Evolutionary conservation across 1,284 basidiomycete genomes (phyloP), one percentile per base, ranked within the genome.

Genomic region (Fistulina hepatica): DNA sequence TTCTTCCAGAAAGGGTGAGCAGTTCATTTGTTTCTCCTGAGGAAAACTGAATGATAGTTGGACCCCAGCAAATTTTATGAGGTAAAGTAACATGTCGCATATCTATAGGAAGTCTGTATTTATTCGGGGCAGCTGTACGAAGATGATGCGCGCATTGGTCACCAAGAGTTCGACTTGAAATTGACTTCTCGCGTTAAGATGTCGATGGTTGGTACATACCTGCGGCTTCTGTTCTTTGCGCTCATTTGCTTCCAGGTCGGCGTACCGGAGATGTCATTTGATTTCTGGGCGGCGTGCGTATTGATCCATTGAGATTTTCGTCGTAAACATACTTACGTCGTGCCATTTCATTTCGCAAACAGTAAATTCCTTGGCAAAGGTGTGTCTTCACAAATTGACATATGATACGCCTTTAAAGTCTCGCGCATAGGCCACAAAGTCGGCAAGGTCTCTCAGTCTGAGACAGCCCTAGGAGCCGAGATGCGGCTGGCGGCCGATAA

Each of bases 1-100:
- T 98, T 98, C 69, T 98, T 98, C 64, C 94, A 98, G 59, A 97
- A 89, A 79, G 77, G 91, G 90, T 76, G 65, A 61, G 56, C 63
- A n/a, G 56, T 43, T 51, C 15, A 39, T 24, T 33, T 23, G 32
- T 20, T n/a, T 40, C 41, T 17, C 11, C 4, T 33, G 30, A 31
- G 27, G 16, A 9, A 38, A 36, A 38, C 17, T 10, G 6, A 28
- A 32, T 24, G n/a, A n/a, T n/a, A n/a, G n/a, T 34, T 13, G 24
- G 11, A 22, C 26, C 13, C 15, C 39, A 81, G 79, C 32, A 81
- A 81, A 61, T 81, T 82, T 49, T 63, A 76, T 26, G 78, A 81
- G 64, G 75, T 76, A 51, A n/a, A 49, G 37, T 11, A 10, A 12
- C 5, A 30, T 12, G 21, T 34, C 4, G 28, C 13, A n/a, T 5